Percentiles rank a stretch among this genome's conserved stretches.
These are phyloP conservation scores for Alternaria dauci DNA, from an alignment of 2,329 filamentous ascomycete genomes.

Conservation along the genomic window DNA sequence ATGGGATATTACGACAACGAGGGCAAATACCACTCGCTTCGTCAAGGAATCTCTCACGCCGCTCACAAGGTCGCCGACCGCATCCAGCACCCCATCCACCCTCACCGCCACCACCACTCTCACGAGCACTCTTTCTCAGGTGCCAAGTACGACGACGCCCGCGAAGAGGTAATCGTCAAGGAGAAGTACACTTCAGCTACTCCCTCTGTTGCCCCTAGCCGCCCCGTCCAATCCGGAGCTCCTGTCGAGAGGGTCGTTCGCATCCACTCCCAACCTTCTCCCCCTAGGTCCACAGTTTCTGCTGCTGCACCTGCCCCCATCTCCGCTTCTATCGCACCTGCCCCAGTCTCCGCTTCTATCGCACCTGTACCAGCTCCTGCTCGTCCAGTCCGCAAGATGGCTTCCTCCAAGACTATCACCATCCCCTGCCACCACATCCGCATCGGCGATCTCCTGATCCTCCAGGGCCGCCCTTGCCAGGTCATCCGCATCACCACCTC, in stretches of 20 bases:
- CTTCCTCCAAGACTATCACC: slow-evolving; percentile 86
- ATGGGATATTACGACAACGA: slow-evolving; percentile 86
- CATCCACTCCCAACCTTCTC: slow-evolving; percentile 51
- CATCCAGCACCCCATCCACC: slow-evolving; percentile 70
- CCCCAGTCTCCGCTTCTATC: slow-evolving; percentile 27
- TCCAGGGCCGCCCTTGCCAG: slow-evolving; percentile 98
- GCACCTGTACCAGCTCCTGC: slow-evolving; percentile 20
- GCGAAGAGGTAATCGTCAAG: slow-evolving; percentile 59
- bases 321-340: slow-evolving; percentile 30
- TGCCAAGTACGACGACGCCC: slow-evolving; percentile 45
- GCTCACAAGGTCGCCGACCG: slow-evolving; percentile 62
- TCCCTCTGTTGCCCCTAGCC: slow-evolving; percentile 39
- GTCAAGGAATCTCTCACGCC: slow-evolving; percentile 72
- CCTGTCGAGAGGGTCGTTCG: slow-evolving; percentile 43
- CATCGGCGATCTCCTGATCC: slow-evolving; percentile 97
- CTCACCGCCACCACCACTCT: slow-evolving; percentile 60
- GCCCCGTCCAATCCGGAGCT: slow-evolving; percentile 50
- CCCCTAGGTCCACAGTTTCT: slow-evolving; percentile 55
- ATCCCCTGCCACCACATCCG: slow-evolving; percentile 99
- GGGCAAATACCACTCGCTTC: slow-evolving; percentile 77
- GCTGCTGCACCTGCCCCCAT: slow-evolving; percentile 80
- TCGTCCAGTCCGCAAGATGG: slow-evolving; percentile 47
- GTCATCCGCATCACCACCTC: slow-evolving; percentile 99
- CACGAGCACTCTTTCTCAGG: slow-evolving; percentile 48
- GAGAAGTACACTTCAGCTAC: slow-evolving; percentile 53